Percentiles rank a stretch among this genome's conserved stretches.
Conservation (phyloP, 148 eudicot species). For the Chenopodium formosanum region DNA sequence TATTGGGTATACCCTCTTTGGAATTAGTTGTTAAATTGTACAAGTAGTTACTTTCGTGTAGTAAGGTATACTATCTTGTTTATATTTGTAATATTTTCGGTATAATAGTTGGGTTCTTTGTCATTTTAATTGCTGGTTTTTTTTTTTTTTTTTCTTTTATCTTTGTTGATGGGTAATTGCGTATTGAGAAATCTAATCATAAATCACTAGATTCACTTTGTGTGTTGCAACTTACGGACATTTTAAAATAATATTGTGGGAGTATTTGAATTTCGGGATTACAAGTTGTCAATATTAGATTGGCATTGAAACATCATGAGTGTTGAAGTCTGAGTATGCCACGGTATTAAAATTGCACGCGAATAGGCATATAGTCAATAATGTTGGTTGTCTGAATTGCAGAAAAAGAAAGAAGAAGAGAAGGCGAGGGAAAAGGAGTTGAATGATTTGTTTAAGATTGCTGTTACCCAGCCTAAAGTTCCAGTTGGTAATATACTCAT, state of each 20-base stretch:
- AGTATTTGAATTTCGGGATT: neutral
- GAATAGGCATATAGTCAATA: neutral
- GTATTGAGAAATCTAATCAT: neutral
- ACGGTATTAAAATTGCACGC: neutral
- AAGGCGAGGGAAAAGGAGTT: conserved; percentile 79
- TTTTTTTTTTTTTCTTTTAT: too few species aligned
- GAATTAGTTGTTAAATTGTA: neutral
- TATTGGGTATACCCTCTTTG: neutral
- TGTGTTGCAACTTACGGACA: too few species aligned
- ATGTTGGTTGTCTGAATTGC: conserved; percentile 23
- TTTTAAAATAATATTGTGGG: too few species aligned
- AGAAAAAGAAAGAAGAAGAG: conserved; percentile 96
- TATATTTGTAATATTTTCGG: neutral
- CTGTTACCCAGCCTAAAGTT: conserved; percentile 89
- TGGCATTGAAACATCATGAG: neutral
- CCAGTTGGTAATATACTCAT: conserved; percentile 58
- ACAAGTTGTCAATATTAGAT: neutral
- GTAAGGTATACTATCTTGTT: neutral
- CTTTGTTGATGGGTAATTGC: too few species aligned
- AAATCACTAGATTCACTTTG: too few species aligned
- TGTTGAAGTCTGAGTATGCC: neutral
- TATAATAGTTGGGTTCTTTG: neutral
- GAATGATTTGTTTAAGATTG: conserved; percentile 81
- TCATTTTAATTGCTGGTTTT: too few species aligned
- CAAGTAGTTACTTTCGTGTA: neutral